Base-by-base conservation (phyloP, 805 yeast genomes). In the Huiozyma naganishii region DNA sequence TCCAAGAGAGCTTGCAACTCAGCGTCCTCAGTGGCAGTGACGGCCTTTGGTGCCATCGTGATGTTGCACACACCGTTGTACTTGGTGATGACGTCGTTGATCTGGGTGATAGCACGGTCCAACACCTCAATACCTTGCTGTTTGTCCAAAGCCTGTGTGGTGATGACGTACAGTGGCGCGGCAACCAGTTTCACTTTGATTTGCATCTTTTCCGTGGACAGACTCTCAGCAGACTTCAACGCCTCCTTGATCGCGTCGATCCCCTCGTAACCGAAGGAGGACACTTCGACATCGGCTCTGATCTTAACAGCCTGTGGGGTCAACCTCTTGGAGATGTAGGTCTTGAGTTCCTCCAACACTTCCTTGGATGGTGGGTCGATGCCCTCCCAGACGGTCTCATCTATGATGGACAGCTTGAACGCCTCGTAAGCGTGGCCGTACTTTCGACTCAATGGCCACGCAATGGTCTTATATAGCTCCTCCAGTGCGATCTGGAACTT, bases 1-100 rank as follows among this genome's bases (percentile, higher is more conserved):
- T 90, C 97, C 77, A 92, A 80, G 52, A 92, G 76, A 48, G 95
- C 95, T 68, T 88, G 95, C 61, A 92, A 77, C 69, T 89, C 97
- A 48, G 96, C 97, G 66, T 92, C 98, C 65, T 92, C 98, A 48
- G 92, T 85, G 48, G 95, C 97, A 45, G 97, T 88, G 53, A 92
- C 97, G 37, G 97, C 97, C 78, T 89, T 90, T 61, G 98, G 97
- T 57, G 95, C 90, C 97, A 90, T 90, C 43, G 94, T 88, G 51
- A 90, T 83, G 53, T 84, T 86, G 65, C 95, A 83, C 46, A 78
- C 76, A 61, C 98, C 98, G 43, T 87, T 95, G 44, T 77, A 73
- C 17, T 73, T 70, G 48, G 74, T 74, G 57, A 92, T 88, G 41
- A 79, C 72, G 55, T 75, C 77, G 47, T 76, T 73, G 50, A 92